Evolutionary conservation across 2,329 filamentous ascomycete species (phyloP).

Genomic region (Trichoderma sp.): DNA sequence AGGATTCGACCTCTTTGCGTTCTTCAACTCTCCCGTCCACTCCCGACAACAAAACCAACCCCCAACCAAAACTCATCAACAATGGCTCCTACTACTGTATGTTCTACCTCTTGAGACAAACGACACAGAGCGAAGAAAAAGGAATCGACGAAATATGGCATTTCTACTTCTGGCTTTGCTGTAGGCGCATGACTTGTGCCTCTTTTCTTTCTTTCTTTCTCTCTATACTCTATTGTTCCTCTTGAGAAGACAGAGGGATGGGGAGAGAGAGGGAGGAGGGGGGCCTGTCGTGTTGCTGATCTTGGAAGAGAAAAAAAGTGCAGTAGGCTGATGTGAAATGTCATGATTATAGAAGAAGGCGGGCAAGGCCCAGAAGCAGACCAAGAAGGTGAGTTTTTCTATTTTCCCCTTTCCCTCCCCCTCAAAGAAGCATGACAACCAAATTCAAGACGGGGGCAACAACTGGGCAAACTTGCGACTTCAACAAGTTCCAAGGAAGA

Average conservation of each 20-base stretch:
- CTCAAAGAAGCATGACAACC: too few species aligned
- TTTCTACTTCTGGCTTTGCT: slow-evolving; percentile 27
- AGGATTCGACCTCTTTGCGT: slow-evolving; percentile 78
- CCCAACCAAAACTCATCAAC: slow-evolving; percentile 44
- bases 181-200: slow-evolving; percentile 20
- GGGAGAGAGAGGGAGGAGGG: background rate
- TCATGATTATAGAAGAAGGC: slow-evolving; percentile 64
- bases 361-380: slow-evolving; percentile 74
- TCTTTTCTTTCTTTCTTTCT: slow-evolving; percentile 33
- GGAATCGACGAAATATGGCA: background rate
- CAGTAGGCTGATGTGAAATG: slow-evolving; percentile 91
- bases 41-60: slow-evolving; percentile 3
- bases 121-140: too few species aligned
- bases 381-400: slow-evolving; percentile 72
- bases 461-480: too few species aligned
- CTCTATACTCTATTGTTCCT: too few species aligned
- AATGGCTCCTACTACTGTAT: slow-evolving; percentile 87
- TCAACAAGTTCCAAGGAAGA: background rate
- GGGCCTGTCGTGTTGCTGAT: background rate
- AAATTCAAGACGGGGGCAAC: too few species aligned
- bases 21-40: slow-evolving; percentile 38
- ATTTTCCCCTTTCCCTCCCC: too few species aligned
- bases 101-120: slow-evolving; percentile 52
- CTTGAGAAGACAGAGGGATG: too few species aligned
- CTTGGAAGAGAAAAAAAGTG: slow-evolving; percentile 43